Base-by-base conservation (phyloP, 306 rosid genomes). In the Rosa rugosa region DNA sequence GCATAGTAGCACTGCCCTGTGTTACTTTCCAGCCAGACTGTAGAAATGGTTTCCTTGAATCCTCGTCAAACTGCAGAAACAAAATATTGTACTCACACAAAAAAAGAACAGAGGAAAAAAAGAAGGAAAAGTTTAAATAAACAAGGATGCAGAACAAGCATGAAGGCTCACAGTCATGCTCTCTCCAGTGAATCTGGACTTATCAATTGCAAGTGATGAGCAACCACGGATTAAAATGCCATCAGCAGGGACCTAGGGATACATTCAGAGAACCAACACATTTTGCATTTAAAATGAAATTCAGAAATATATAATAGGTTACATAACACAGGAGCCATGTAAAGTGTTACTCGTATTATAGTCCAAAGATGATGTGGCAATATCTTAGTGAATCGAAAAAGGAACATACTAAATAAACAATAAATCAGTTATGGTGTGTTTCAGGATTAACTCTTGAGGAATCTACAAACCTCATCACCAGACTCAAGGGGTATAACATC, bases 141-240 rank as follows among this genome's bases (percentile, higher is more conserved):
- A 77, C 14, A 57, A 5, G 45, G 18, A 67, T 47, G 31, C 44
- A 65, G 50, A 66, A 80, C 7, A 83, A 45, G 72, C 51, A 79
- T 34, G 69, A 76, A 66, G 73, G 79, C 98, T 92, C 80, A 92
- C 99, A 77, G 79, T 92, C 88, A 86, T 92, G 91, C 99, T 95
- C 91, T 95, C 98, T 78, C 99, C 99, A 16, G 99, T 95, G 98
- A 92, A 90, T 86, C 98, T 95, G 57, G 98, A 95, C 81, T 92
- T 97, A 80, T 95, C 99, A 77, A 95, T 86, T 34, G 99, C 89
- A 75, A 95, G 91, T 76, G 97, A 92, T 76, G 97, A 92, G 90
- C 89, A 92, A 69, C 98, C 99, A 76, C 77, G 73, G 65, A 95
- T 86, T 68, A 95, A 46, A 75, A 95, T 77, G 70, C 99, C 99